Evolutionary conservation across 139 green algal species (phyloP).

Genomic region (Closterium sp.): DNA sequence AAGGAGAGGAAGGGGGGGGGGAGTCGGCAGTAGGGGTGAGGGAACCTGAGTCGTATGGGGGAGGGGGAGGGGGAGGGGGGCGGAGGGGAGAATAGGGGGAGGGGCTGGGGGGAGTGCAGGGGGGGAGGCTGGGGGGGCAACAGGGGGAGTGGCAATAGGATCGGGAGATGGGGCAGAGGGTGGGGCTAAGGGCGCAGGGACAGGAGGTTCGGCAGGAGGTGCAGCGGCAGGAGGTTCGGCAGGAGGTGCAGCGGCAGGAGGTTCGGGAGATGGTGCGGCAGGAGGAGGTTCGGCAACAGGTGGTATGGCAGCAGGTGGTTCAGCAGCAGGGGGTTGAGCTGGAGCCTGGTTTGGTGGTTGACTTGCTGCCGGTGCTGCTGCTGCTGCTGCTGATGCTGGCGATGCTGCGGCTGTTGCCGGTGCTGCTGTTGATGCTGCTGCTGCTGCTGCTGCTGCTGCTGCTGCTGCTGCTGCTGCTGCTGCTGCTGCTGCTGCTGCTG

Average conservation of each 20-base stretch:
- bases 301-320: neutral
- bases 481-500: no score
- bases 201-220: no score
- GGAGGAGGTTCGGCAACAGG: neutral
- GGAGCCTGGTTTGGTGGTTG: neutral
- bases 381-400: no score
- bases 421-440: no score
- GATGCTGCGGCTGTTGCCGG: no score
- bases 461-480: no score
- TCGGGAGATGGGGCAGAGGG: neutral
- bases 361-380: no score
- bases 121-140: no score
- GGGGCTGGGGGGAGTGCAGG: neutral
- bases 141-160: neutral
- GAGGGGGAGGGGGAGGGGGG: neutral
- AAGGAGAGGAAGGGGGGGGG: neutral
- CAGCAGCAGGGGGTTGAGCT: neutral
- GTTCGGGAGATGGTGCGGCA: neutral
- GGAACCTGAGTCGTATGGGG: neutral
- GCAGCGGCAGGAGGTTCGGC: neutral
- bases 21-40: neutral
- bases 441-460: no score
- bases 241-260: neutral
- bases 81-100: neutral
- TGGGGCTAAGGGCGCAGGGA: neutral